These are phyloP conservation scores for Tephrocybe sp. DNA, from an alignment of 768 basidiomycete species.

Conservation along the genomic window DNA sequence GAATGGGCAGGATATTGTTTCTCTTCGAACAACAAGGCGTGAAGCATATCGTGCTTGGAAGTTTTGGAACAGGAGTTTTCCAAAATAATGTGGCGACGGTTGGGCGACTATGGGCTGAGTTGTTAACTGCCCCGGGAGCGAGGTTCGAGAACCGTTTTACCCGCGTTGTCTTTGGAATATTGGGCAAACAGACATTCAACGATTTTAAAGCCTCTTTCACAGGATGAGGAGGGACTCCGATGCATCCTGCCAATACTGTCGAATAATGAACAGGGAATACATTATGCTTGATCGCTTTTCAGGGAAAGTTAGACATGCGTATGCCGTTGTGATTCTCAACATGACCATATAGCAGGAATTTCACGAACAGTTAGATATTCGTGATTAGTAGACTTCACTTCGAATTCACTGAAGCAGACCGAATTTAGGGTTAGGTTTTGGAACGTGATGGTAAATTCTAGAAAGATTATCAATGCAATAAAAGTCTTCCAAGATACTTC, in stretches of 20 bases:
- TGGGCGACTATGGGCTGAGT: conserved; percentile 62
- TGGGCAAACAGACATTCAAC: conserved; percentile 27
- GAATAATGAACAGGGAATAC: too few relatives aligned
- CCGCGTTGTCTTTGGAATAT: conserved; percentile 63
- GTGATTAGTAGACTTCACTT: too few relatives aligned
- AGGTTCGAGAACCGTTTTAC: conserved; percentile 60
- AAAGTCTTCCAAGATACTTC: conserved; percentile 15
- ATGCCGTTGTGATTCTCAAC: not conserved
- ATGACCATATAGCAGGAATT: not conserved
- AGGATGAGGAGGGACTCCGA: not conserved
- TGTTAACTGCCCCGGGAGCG: conserved; percentile 45
- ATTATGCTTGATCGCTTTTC: too few relatives aligned
- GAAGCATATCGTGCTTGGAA: conserved; percentile 62
- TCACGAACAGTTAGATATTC: not conserved
- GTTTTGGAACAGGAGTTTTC: conserved; percentile 80
- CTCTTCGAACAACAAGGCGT: conserved; percentile 63
- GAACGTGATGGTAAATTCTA: conserved; percentile 29
- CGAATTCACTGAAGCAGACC: too few relatives aligned
- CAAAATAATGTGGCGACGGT: conserved; percentile 57
- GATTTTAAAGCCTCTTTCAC: conserved; percentile 21
- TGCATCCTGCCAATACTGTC: too few relatives aligned
- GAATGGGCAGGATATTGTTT: conserved; percentile 65
- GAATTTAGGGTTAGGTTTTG: conserved; percentile 22
- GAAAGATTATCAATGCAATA: conserved; percentile 22
- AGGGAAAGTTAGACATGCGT: too few relatives aligned